A percentile compares a stretch with the other conserved stretches of the same genome.
phyloP scores from a whole-genome alignment of 2,329 filamentous ascomycete genomes.

The Xylariomycetidae sp. region DNA sequence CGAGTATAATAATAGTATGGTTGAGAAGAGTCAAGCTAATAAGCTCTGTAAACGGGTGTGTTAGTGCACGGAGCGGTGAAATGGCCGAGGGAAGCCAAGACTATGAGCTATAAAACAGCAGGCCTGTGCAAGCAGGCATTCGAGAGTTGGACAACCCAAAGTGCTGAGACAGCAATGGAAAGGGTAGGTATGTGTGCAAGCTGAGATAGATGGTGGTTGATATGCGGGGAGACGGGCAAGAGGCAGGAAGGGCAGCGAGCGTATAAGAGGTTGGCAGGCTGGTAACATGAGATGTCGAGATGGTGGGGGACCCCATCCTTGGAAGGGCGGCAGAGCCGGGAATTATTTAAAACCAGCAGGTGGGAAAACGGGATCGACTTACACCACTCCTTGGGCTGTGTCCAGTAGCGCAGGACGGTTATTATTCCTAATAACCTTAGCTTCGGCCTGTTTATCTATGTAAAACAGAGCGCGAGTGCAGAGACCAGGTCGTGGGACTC shows the following conservation, averaged over 20 bases:
- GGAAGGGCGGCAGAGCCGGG: conserved; percentile 14
- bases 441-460: conserved; percentile 17
- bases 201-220: conserved; percentile 13
- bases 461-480: conserved; percentile 18
- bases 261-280: conserved; percentile 24
- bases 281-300: conserved; percentile 11
- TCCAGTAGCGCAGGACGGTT: no score
- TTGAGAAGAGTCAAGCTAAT: no score
- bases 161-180: conserved; percentile 17
- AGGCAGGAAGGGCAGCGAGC: conserved; percentile 14
- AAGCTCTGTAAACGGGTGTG: no score
- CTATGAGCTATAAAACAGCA: not conserved
- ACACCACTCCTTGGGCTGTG: conserved; percentile 13
- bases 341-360: conserved; percentile 12
- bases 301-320: conserved; percentile 9
- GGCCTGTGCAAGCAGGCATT: no score
- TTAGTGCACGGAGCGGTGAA: conserved; percentile 23
- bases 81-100: conserved; percentile 3
- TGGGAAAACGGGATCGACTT: conserved; percentile 11
- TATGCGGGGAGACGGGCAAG: conserved; percentile 20
- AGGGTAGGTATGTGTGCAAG: conserved; percentile 13
- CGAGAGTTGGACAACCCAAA: conserved; percentile 6
- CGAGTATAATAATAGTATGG: no score
- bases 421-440: no score
- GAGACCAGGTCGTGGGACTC: conserved; percentile 9